Base-by-base conservation (phyloP, 1,284 basidiomycete species). In the Amylostereum areolatum region DNA sequence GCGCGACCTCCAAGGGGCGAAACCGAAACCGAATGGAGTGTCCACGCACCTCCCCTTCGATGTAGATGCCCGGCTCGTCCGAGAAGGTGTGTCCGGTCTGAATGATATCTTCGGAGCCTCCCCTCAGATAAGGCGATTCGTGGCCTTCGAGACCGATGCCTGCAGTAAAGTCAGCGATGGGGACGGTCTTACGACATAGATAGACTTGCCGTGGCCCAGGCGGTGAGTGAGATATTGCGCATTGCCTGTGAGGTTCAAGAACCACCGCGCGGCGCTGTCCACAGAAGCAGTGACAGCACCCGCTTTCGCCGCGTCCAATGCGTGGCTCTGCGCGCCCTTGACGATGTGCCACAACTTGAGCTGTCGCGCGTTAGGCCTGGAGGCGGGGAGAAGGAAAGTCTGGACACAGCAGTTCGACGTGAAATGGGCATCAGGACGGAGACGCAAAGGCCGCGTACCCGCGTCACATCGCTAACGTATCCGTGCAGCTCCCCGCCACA, bases 131-230 rank as follows among this genome's bases (percentile, higher is more conserved):
- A 1, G 90, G 91, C 4, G 74, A 70, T 67, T 94, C 91, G 58
- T 94, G 91, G 7, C 74, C 82, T 65, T 92, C 86, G 3, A 93
- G 67, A 1, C 90, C 90, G 46, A 94, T 91, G 2, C 90, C 89
- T 84, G 45, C 30, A 18, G 25, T 6, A 29, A 25, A 33, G 40
- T 10, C 46, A 25, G n/a, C 5, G 8, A n/a, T 30, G 8, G 35
- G 28, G 9, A 11, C 24, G 43, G 37, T 6, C 34, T 25, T 12
- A 32, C 11, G 12, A 2, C 40, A 34, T 24, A 32, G 12, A 33
- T 25, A 9, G 7, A 60, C 74, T 49, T 47, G 85, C 84, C 85
- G 58, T 90, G 86, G 6, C 88, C 89, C 1, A 93, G 69, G 41
- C 90, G 72, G 66, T 93, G 92, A 1, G 89, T 91, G 61, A 94